Evolutionary conservation across 202 grass and related monocot species (phyloP), one percentile per base, ranked within the genome.

Genomic region (Dendrocalamus latiflorus): DNA sequence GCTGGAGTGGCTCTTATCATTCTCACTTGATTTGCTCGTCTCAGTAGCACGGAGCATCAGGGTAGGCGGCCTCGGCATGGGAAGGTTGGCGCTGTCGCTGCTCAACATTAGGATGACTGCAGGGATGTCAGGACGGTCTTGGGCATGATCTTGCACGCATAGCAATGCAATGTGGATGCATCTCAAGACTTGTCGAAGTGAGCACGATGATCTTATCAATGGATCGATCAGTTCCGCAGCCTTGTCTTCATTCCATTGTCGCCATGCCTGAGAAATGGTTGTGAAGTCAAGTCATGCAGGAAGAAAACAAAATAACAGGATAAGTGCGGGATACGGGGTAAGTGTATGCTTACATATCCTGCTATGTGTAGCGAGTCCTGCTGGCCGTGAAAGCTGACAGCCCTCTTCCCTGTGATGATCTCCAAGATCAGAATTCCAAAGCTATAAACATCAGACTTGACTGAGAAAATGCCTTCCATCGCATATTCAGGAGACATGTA

Each of bases 401-500:
- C 93, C 70, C 79, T 97, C 70, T 85, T 85, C 65, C 92, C 94
- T 39, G 92, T 86, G 59, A 94, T 84, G 77, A 92, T 94, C 79
- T 94, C 92, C 39, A 97, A 49, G 45, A 94, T 69, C 22, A 97
- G 70, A 67, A 94, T 84, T 67, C 94, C 94, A 33, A 97, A 94
- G 86, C 94, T 94, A 49, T 97, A 97, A 43, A 97, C 83, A 54
- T 97, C 94, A 8, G 94, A 97, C 80, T 94, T 92, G 24, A 94
- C 83, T 0, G 94, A 97, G 88, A 97, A 97, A 74, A 97, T 83
- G 65, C 94, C 94, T 89, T 94, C 91, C 94, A 97, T 97, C 9
- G 94, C 94, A 28, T 97, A 97, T 66, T 97, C 91, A 28, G 91
- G 91, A 47, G 94, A 97, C 94, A 97, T 97, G 84, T 97, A 97